A percentile compares a stretch with the other conserved stretches of the same genome.
These are phyloP conservation scores for Elasticomyces elasticus DNA, from an alignment of 495 filamentous ascomycete species.

Conservation along the genomic window DNA sequence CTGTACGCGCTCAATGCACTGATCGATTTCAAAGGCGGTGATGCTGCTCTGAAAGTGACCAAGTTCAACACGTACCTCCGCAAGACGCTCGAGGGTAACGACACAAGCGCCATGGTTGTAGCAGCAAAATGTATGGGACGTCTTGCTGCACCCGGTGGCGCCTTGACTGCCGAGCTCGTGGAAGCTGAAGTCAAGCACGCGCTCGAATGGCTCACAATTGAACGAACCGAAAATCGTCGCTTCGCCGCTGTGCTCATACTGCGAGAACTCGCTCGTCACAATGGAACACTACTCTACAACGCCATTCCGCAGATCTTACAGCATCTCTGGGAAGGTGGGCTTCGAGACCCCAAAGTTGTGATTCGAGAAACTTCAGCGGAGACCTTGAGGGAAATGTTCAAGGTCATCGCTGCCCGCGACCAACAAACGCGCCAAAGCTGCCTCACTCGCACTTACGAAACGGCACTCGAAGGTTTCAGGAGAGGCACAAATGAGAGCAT, in stretches of 20 bases:
- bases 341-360: slow-evolving; percentile 76
- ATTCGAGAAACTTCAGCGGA: slow-evolving; percentile 88
- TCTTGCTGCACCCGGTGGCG: slow-evolving; percentile 83
- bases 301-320: slow-evolving; percentile 87
- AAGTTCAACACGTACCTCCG: slow-evolving; percentile 86
- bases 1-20: slow-evolving; percentile 84
- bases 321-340: slow-evolving; percentile 86
- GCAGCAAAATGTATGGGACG: slow-evolving; percentile 81
- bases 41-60: slow-evolving; percentile 86
- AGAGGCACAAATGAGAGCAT: slow-evolving; percentile 69
- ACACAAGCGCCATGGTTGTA: slow-evolving; percentile 73
- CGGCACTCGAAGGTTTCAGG: slow-evolving; percentile 68
- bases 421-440: slow-evolving; percentile 70
- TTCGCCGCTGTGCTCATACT: slow-evolving; percentile 88
- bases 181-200: slow-evolving; percentile 93
- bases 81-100: slow-evolving; percentile 75
- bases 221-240: slow-evolving; percentile 79
- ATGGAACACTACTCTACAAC: slow-evolving; percentile 84
- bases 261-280: slow-evolving; percentile 78
- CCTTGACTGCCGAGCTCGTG: slow-evolving; percentile 89
- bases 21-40: slow-evolving; percentile 92
- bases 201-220: slow-evolving; percentile 91
- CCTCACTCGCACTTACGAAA: slow-evolving; percentile 78
- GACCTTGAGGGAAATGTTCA: slow-evolving; percentile 83
- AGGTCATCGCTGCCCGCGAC: slow-evolving; percentile 86